Evolutionary conservation across 2,329 filamentous ascomycete species (phyloP).

Genomic region (Sphaceloma murrayae): DNA sequence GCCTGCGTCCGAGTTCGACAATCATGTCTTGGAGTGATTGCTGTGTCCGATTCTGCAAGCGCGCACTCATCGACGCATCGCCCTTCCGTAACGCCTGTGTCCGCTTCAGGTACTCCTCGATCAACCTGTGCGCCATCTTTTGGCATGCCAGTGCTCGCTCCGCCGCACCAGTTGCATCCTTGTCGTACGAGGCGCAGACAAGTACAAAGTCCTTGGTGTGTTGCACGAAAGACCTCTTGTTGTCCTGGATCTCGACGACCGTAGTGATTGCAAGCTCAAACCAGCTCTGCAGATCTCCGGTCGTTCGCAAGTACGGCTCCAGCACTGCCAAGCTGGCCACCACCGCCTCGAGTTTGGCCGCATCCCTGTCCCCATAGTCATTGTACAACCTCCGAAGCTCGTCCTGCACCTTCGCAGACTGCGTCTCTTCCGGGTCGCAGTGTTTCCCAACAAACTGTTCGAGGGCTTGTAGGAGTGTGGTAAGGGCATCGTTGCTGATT

Average conservation of each 20-base stretch:
- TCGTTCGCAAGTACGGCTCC: constrained; percentile 53
- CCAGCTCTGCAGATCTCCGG: constrained; percentile 59
- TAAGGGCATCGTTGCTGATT: constrained; percentile 48
- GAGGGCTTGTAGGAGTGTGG: constrained; percentile 53
- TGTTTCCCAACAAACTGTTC: constrained; percentile 60
- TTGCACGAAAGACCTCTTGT: constrained; percentile 53
- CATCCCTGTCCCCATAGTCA: constrained; percentile 49
- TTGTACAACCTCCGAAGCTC: constrained; percentile 60
- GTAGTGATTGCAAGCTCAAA: constrained; percentile 56
- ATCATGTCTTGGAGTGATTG: constrained; percentile 46
- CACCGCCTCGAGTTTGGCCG: constrained; percentile 55
- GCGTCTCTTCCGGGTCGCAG: constrained; percentile 55
- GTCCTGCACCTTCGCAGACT: constrained; percentile 63
- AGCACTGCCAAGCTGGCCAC: constrained; percentile 56
- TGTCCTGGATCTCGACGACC: constrained; percentile 46
- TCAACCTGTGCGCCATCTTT: constrained; percentile 46
- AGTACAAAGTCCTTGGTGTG: constrained; percentile 58
- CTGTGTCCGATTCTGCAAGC: constrained; percentile 36
- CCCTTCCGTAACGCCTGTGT: constrained; percentile 32
- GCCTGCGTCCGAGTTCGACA: constrained; percentile 54
- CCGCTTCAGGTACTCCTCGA: constrained; percentile 36
- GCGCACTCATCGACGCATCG: constrained; percentile 20
- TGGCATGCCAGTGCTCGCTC: constrained; percentile 37
- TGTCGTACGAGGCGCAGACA: constrained; percentile 54
- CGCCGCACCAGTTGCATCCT: constrained; percentile 44